Evolutionary conservation across 441 rosid genomes (phyloP).

Genomic region (Codiaeum variegatum): DNA sequence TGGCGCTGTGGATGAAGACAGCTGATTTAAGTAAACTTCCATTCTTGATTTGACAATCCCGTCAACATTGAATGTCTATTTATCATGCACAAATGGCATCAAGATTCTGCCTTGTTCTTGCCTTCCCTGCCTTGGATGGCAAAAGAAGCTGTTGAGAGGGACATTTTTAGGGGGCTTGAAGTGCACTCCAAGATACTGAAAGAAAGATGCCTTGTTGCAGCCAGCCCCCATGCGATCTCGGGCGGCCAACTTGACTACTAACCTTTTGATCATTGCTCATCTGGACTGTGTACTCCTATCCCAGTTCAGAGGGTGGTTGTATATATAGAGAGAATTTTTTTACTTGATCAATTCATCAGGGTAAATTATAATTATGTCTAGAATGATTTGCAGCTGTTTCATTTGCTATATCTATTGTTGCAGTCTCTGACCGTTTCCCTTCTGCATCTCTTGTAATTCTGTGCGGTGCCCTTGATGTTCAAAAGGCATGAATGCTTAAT

Average conservation of each 20-base stretch:
- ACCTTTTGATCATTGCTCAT: slow-evolving; percentile 30
- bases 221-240: slow-evolving; percentile 19
- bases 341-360: slow-evolving; percentile 38
- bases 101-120: slow-evolving; percentile 20
- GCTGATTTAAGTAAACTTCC: slow-evolving; percentile 45
- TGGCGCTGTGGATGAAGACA: slow-evolving; percentile 90
- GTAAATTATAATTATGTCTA: slow-evolving; percentile 40
- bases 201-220: slow-evolving; percentile 19
- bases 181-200: slow-evolving; percentile 16
- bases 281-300: slow-evolving; percentile 31
- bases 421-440: slow-evolving; percentile 1
- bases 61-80: slow-evolving; percentile 28
- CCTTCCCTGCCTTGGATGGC: slow-evolving; percentile 26
- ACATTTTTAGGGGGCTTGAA: slow-evolving; percentile 21
- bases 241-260: slow-evolving; percentile 31
- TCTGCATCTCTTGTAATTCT: not conserved
- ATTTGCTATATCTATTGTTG: slow-evolving; percentile 33
- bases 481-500: not conserved
- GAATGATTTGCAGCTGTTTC: slow-evolving; percentile 40
- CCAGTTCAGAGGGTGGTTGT: slow-evolving; percentile 47
- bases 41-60: slow-evolving; percentile 34
- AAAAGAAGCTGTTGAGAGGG: slow-evolving; percentile 31
- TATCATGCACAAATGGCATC: slow-evolving; percentile 15
- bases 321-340: slow-evolving; percentile 55
- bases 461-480: not conserved